Conservation (phyloP, 441 rosid species). For the Gossypium trilobum region DNA sequence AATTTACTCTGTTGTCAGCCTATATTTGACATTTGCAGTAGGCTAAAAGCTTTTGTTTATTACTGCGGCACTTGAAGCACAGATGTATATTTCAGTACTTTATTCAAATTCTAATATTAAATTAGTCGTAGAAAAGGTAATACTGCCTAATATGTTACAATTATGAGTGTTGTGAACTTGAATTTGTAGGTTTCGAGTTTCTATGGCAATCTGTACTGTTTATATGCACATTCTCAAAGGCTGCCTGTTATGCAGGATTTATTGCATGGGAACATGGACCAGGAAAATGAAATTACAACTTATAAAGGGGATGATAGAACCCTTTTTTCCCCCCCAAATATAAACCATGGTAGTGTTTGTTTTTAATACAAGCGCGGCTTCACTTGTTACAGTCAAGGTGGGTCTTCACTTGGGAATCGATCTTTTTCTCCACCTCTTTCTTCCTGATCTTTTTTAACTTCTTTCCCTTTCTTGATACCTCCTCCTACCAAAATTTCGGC, state of each 20-base stretch:
- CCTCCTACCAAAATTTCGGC: background rate
- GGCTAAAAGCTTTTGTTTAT: background rate
- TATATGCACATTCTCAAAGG: too few species aligned
- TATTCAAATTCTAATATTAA: background rate
- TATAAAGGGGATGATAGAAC: background rate
- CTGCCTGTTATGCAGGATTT: too few species aligned
- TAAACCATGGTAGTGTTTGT: background rate
- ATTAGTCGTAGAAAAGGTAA: background rate
- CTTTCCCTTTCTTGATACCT: constrained; percentile 18
- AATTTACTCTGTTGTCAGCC: background rate
- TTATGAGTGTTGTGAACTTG: background rate
- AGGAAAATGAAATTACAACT: background rate
- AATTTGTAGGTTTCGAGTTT: background rate
- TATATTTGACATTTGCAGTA: background rate
- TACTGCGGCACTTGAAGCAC: background rate
- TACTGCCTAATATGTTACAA: background rate
- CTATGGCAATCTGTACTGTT: background rate
- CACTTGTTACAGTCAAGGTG: background rate
- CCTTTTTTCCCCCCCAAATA: background rate
- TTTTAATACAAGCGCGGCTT: background rate
- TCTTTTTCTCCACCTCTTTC: constrained; percentile 15
- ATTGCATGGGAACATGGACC: background rate
- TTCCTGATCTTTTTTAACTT: too few species aligned
- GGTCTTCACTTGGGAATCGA: background rate
- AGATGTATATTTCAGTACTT: background rate